A percentile compares a stretch with the other conserved stretches of the same genome.
These are phyloP conservation scores for Lepiota brunneoincarnata DNA, from an alignment of 768 basidiomycete genomes.

Conservation along the genomic window DNA sequence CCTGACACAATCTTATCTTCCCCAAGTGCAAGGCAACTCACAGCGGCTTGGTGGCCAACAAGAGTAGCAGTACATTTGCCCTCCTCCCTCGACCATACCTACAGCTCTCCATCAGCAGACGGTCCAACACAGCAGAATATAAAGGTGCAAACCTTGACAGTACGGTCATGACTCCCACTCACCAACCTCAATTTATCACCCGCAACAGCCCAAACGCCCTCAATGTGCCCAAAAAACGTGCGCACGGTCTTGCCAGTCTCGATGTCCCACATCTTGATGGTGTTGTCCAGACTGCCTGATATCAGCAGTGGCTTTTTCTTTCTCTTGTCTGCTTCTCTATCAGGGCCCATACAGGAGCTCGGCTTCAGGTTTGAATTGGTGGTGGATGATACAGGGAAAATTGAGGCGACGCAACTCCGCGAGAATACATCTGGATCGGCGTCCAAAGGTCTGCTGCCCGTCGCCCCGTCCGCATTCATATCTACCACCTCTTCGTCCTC, in stretches of 20 bases:
- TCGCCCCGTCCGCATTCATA: slow-evolving; percentile 19
- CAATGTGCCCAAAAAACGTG: slow-evolving; percentile 96
- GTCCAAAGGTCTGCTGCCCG: slow-evolving; percentile 9
- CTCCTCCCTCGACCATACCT: slow-evolving; percentile 95
- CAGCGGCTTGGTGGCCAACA: slow-evolving; percentile 92
- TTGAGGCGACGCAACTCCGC: background rate
- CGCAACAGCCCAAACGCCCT: slow-evolving; percentile 96
- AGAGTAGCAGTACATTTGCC: slow-evolving; percentile 85
- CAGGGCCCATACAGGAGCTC: background rate
- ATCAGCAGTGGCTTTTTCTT: slow-evolving; percentile 70
- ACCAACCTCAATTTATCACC: slow-evolving; percentile 90
- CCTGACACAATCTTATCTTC: slow-evolving; percentile 98
- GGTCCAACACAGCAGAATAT: slow-evolving; percentile 1
- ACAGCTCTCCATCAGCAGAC: slow-evolving; percentile 11
- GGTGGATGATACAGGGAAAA: background rate
- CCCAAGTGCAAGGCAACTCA: slow-evolving; percentile 84
- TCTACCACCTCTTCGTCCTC: slow-evolving; percentile 22
- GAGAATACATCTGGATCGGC: slow-evolving; percentile 11
- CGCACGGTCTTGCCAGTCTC: slow-evolving; percentile 73
- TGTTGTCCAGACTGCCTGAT: slow-evolving; percentile 91
- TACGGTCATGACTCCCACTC: slow-evolving; percentile 92
- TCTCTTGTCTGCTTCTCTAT: slow-evolving; percentile 18
- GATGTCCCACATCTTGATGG: slow-evolving; percentile 94
- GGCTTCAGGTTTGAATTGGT: slow-evolving; percentile 3
- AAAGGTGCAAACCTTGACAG: slow-evolving; percentile 76